Evolutionary conservation across 768 basidiomycete species (phyloP), one percentile per base, ranked within the genome.

Genomic region (Leccinum variicolor): DNA sequence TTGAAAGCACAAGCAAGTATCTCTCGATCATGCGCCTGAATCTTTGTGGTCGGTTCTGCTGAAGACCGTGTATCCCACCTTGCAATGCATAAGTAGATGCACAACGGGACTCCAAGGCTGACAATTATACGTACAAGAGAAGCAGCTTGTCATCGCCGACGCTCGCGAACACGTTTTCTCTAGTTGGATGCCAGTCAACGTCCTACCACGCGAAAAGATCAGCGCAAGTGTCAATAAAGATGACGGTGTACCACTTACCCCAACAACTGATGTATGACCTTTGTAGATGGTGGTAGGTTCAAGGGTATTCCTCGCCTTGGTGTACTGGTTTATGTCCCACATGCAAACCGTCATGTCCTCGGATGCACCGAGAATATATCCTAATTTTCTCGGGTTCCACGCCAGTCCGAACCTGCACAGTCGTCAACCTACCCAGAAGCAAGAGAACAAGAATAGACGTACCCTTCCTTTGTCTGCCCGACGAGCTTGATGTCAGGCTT

Each of bases 301-400:
- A n/a, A 98, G 80, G 5, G 85, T 82, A 10, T 79, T 79, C 61
- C 87, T 91, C 43, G 79, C 79, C 69, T 91, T 94, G 29, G 86
- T 81, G 72, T 95, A 99, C 0, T 87, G 84, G 67, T 92, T 92
- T 41, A 98, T 76, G 70, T 99, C 97, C 96, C 97, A 99, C 69
- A 94, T 85, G 65, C 94, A 97, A 36, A 98, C 85, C 0, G 95
- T 97, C 79, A 88, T 92, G 72, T 98, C 97, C 71, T 98, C 95
- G 5, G 93, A 94, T 21, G 92, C 92, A 64, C 92, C 93, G 6
- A 98, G 77, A 14, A 99, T 78, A 67, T 94, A 86, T 0, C 97
- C 97, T 39, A 79, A 63, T 69, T 90, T 94, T 39, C 81, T 69
- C 6, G 92, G 87, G 76, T 84, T 97, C 97, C 97, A 99, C 21